Evolutionary conservation across 2,329 filamentous ascomycete genomes (phyloP).

Genomic region (Paecilomyces niveus): DNA sequence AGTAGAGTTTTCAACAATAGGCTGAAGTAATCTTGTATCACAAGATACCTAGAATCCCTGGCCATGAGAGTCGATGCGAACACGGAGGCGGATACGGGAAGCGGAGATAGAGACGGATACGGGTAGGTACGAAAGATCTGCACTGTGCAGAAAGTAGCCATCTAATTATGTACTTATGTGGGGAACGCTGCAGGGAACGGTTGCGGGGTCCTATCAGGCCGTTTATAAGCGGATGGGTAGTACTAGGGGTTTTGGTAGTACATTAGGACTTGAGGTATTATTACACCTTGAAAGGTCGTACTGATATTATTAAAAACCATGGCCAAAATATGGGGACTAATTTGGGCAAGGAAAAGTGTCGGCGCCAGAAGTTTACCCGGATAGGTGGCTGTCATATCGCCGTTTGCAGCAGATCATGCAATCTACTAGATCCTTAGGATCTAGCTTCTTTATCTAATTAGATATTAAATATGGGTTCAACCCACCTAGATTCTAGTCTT

Average conservation of each 20-base stretch:
- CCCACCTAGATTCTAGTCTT: too few relatives aligned
- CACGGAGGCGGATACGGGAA: neutral
- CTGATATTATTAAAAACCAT: conserved; percentile 5
- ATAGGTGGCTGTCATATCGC: too few relatives aligned
- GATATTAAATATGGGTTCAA: neutral
- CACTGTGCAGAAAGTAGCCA: neutral
- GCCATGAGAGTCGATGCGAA: neutral
- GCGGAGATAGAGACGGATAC: neutral
- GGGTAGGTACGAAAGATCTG: neutral
- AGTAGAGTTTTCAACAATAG: too few relatives aligned
- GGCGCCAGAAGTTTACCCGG: too few relatives aligned
- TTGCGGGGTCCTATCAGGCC: neutral
- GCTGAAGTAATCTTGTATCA: neutral
- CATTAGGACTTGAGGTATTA: too few relatives aligned
- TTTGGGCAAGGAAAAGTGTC: too few relatives aligned
- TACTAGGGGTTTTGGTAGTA: neutral
- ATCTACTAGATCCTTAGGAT: too few relatives aligned
- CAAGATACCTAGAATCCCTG: neutral
- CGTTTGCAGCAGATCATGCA: too few relatives aligned
- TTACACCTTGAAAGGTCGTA: too few relatives aligned
- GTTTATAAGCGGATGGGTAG: neutral
- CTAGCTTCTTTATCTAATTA: too few relatives aligned
- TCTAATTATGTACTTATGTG: neutral
- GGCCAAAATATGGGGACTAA: too few relatives aligned
- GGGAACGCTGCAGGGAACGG: too few relatives aligned